Percentiles rank a stretch among this genome's conserved stretches.
Conservation (phyloP, 176 grass and related monocot species). For the Oryza glumipatula region DNA sequence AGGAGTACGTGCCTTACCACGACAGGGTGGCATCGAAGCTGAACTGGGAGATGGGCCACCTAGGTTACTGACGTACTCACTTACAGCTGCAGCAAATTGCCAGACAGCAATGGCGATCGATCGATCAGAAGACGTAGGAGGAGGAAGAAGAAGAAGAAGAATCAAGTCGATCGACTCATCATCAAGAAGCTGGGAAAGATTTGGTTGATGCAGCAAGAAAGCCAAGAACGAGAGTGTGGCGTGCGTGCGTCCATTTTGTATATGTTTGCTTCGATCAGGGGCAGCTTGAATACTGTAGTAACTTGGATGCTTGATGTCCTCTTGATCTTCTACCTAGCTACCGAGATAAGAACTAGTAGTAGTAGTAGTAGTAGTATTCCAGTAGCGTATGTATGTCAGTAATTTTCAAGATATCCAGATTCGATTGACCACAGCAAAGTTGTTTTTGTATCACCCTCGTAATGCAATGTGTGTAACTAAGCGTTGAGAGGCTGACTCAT, state of each 20-base stretch:
- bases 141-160: too few species aligned
- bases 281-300: constrained; percentile 37
- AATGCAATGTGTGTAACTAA: too few species aligned
- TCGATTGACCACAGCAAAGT: not conserved
- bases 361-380: not conserved
- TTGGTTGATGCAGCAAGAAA: constrained; percentile 21
- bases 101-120: too few species aligned
- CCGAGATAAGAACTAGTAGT: not conserved
- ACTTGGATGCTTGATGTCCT: constrained; percentile 10
- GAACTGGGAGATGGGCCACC: constrained; percentile 78
- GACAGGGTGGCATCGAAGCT: constrained; percentile 87
- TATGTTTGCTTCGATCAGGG: constrained; percentile 34
- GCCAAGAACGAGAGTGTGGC: not conserved
- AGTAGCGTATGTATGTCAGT: not conserved
- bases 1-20: constrained; percentile 92
- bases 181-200: not conserved
- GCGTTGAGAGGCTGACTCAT: too few species aligned
- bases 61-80: constrained; percentile 49
- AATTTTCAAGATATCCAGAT: constrained; percentile 36
- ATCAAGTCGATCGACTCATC: too few species aligned
- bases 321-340: not conserved
- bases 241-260: constrained; percentile 33
- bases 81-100: too few species aligned
- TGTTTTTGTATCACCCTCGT: too few species aligned
- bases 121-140: too few species aligned